Evolutionary conservation across 192 early-diverging fungal genomes (phyloP).

Genomic region (Lobulomyces angularis): DNA sequence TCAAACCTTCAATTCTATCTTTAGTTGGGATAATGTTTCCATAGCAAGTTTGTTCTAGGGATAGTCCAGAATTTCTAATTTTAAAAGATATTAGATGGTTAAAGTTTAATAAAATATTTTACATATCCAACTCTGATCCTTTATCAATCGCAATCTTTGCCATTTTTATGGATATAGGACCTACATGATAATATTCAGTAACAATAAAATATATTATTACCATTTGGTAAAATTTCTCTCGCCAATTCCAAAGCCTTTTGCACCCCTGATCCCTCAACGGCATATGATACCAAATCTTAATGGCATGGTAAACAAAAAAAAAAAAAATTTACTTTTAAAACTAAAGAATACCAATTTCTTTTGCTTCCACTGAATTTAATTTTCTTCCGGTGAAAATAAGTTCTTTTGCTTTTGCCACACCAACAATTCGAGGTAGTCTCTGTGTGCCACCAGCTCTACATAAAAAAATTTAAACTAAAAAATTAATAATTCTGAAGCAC

Average conservation of each 20-base stretch:
- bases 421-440: conserved; percentile 77
- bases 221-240: conserved; percentile 52
- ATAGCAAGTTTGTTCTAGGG: conserved; percentile 89
- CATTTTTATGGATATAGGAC: conserved; percentile 78
- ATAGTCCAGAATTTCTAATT: conserved; percentile 63
- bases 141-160: conserved; percentile 83
- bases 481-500: conserved; percentile 17
- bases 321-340: conserved; percentile 3
- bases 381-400: conserved; percentile 77
- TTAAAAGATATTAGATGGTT: background rate
- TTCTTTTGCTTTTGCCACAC: conserved; percentile 77
- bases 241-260: conserved; percentile 70
- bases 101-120: conserved; percentile 8
- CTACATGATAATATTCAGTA: conserved; percentile 17
- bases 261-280: conserved; percentile 47
- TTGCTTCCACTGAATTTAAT: conserved; percentile 50
- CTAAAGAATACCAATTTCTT: conserved; percentile 35
- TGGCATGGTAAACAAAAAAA: conserved; percentile 8
- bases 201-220: conserved; percentile 2
- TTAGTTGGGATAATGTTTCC: conserved; percentile 87
- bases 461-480: background rate
- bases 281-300: conserved; percentile 66
- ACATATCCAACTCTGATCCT: conserved; percentile 68
- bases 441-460: conserved; percentile 86
- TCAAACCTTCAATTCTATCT: conserved; percentile 79